Evolutionary conservation across 768 basidiomycete species (phyloP).

Genomic region (Kwoniella sp.): DNA sequence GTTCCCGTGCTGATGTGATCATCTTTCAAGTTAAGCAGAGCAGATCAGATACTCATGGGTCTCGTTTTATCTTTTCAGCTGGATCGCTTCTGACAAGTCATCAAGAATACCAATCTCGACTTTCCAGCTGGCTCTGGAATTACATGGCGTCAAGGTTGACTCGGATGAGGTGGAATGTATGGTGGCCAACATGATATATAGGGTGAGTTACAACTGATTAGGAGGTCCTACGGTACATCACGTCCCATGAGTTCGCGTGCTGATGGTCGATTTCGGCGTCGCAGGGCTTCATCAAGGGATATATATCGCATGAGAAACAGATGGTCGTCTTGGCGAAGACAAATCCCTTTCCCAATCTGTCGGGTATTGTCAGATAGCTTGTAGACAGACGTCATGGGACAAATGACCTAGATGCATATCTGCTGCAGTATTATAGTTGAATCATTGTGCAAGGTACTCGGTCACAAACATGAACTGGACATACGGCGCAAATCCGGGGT

Average conservation of each 20-base stretch:
- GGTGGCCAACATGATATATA: slow-evolving; percentile 92
- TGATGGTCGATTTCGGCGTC: no score
- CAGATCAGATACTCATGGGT: background rate
- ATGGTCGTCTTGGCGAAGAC: slow-evolving; percentile 83
- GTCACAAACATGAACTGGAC: no score
- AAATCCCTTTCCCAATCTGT: slow-evolving; percentile 75
- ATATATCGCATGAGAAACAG: slow-evolving; percentile 93
- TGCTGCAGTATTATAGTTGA: no score
- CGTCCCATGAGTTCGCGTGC: no score
- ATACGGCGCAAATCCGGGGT: no score
- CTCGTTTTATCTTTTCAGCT: slow-evolving; percentile 59
- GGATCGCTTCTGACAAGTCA: slow-evolving; percentile 72
- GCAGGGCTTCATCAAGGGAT: slow-evolving; percentile 82
- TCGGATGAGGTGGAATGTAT: slow-evolving; percentile 88
- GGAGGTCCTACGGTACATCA: no score
- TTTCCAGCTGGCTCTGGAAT: slow-evolving; percentile 73
- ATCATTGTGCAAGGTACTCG: no score
- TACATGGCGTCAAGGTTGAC: slow-evolving; percentile 69
- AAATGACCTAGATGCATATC: no score
- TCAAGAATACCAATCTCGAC: slow-evolving; percentile 77
- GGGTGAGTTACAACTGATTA: slow-evolving; percentile 54
- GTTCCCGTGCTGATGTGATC: no score
- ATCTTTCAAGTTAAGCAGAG: no score
- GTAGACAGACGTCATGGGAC: background rate
- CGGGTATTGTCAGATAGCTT: slow-evolving; percentile 21